Conservation (phyloP, 2,329 filamentous ascomycete species). For the Furcasterigmium furcatum region DNA sequence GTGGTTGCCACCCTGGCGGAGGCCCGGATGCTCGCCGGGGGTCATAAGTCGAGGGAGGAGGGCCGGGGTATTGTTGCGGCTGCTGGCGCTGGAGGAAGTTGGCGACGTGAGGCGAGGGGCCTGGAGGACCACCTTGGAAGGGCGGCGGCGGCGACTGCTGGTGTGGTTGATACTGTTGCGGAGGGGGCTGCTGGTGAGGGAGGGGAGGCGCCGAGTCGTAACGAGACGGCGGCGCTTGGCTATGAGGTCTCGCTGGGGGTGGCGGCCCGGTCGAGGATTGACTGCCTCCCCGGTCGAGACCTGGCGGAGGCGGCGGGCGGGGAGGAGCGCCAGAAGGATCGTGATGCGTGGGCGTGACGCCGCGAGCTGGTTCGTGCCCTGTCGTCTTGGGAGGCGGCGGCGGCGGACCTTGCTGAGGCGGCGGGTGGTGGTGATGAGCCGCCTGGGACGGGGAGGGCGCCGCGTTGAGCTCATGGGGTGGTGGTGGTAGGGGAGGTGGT, state of each 20-base stretch:
- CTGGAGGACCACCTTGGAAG: constrained; percentile 30
- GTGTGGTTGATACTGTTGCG: constrained; percentile 2
- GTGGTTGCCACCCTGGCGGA: constrained; percentile 17
- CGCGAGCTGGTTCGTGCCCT: constrained; percentile 27
- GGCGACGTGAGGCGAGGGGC: constrained; percentile 6
- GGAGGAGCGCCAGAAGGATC: constrained; percentile 14
- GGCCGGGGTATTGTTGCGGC: constrained; percentile 5
- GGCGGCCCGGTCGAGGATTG: constrained; percentile 14
- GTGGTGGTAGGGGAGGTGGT: constrained; percentile 64
- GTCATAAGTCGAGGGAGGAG: constrained; percentile 6
- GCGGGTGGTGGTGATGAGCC: too few relatives aligned
- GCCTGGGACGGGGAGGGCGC: constrained; percentile 30
- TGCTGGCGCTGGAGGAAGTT: constrained; percentile 9
- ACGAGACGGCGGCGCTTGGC: constrained; percentile 25
- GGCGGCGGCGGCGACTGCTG: constrained; percentile 24
- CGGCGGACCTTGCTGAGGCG: constrained; percentile 33
- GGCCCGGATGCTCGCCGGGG: constrained; percentile 1
- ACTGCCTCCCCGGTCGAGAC: constrained; percentile 15
- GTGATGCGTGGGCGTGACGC: constrained; percentile 16
- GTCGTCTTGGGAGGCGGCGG: constrained; percentile 53
- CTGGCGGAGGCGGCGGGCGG: constrained; percentile 4
- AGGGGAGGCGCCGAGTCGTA: constrained; percentile 47
- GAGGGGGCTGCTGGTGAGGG: constrained; percentile 27
- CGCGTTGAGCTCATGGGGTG: constrained; percentile 59
- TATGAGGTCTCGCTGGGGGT: constrained; percentile 3